Base-by-base conservation (phyloP, 306 rosid species). In the Alnus rubra region DNA sequence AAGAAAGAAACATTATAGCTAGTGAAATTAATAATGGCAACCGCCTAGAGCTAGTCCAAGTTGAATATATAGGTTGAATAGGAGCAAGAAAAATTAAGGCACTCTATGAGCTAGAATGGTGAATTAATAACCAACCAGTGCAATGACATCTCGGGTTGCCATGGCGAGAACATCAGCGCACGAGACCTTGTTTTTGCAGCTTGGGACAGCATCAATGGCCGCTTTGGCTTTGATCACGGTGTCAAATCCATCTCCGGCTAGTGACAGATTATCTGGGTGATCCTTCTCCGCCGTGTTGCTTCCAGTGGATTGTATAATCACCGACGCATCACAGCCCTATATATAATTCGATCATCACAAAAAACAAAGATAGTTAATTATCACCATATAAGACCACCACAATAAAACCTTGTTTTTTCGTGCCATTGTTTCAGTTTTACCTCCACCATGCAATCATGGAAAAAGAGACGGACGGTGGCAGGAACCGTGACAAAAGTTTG, bases 181-280 rank as follows among this genome's bases (percentile, higher is more conserved):
- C 0, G 97, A 92, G 72, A 92, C 97, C 85, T 90, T 89, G 74
- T 90, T 92, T 63, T 11, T 74, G 84, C 97, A 92, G 7, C 81
- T 68, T 1, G 91, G 80, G 18, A 85, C 86, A 10, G 94, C 94
- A 76, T 92, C 97, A 31, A 92, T 86, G 2, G 96, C 97, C 49
- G 76, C 90, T 79, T 92, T 92, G 15, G 97, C 97, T 81, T 89
- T 88, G 37, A 85, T 85, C 77, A 92, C 93, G 0, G 97, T 89
- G 79, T 92, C 97, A 54, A 92, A 90, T 30, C 97, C 97, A 76
- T 92, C 97, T 79, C 97, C 97, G 0, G 97, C 97, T 37, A 92
- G 64, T 9, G 97, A 92, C 30, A 92, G 90, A 84, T 92, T 92
- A 37, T 90, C 96, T 4, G 94, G 85, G 73, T 90, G 86, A 76